phyloP scores from a whole-genome alignment of 306 rosid species.

The Cucurbita moschata region DNA sequence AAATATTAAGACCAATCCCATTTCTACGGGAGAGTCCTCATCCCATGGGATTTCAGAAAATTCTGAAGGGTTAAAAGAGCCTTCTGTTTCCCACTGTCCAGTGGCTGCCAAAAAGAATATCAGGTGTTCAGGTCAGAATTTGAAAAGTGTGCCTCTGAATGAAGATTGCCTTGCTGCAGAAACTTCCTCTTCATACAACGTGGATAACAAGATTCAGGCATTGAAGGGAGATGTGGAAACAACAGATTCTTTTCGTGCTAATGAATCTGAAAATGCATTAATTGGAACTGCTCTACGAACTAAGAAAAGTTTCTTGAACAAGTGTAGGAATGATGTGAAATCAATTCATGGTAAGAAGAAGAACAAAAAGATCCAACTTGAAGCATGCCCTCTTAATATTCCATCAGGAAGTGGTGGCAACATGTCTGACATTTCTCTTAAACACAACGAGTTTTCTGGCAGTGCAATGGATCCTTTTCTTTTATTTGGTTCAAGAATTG shows the following conservation, averaged over 20 bases:
- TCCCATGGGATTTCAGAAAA: slow-evolving; percentile 24
- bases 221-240: slow-evolving; percentile 26
- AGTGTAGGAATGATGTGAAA: slow-evolving; percentile 28
- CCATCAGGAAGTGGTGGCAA: slow-evolving; percentile 19
- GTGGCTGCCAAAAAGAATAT: slow-evolving; percentile 32
- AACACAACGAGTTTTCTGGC: slow-evolving; percentile 21
- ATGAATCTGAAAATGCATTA: slow-evolving; percentile 23
- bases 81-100: slow-evolving; percentile 28
- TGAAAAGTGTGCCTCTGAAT: slow-evolving; percentile 49
- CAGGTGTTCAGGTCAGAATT: slow-evolving; percentile 22
- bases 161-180: slow-evolving; percentile 28
- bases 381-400: slow-evolving; percentile 25
- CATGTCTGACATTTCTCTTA: slow-evolving; percentile 20
- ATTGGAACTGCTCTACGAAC: slow-evolving; percentile 22
- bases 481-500: slow-evolving; percentile 18
- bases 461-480: slow-evolving; percentile 29
- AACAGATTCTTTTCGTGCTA: neutral
- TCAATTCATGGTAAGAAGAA: slow-evolving; percentile 36
- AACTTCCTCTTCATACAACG: slow-evolving; percentile 16
- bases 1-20: slow-evolving; percentile 26
- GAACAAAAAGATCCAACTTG: slow-evolving; percentile 32
- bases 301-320: slow-evolving; percentile 24
- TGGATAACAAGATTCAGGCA: slow-evolving; percentile 20
- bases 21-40: slow-evolving; percentile 19
- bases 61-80: slow-evolving; percentile 24